Percentiles rank a stretch among this genome's conserved stretches.
Conservation (phyloP, 108 stramenopile genomes). For the Cylindrotheca fusiformis region DNA sequence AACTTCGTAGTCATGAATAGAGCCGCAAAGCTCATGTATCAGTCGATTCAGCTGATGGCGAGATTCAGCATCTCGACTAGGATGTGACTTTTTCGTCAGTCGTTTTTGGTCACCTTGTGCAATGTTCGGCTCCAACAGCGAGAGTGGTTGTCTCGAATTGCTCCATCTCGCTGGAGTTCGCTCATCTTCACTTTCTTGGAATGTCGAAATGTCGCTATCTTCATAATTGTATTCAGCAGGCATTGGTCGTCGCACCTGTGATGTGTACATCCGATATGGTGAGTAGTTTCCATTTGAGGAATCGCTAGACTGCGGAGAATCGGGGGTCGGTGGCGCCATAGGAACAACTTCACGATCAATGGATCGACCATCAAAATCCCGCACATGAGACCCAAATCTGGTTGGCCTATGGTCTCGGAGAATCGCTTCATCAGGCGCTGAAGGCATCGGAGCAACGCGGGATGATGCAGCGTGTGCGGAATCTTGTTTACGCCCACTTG, state of each 20-base stretch:
- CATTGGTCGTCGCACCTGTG: not conserved
- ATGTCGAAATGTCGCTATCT: not conserved
- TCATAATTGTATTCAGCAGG: not conserved
- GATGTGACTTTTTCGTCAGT: not conserved
- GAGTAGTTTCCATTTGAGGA: not conserved
- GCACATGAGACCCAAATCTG: not conserved
- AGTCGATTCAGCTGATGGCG: constrained; percentile 11
- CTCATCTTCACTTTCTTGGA: not conserved
- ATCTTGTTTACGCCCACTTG: not conserved
- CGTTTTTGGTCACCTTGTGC: not conserved
- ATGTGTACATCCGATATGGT: not conserved
- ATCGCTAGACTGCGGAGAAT: not conserved
- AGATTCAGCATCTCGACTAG: not conserved
- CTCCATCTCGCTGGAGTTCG: not conserved
- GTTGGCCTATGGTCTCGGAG: not conserved
- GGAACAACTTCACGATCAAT: too few species aligned
- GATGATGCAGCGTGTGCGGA: not conserved
- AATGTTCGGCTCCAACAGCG: not conserved
- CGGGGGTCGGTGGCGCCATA: not conserved
- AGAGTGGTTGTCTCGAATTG: not conserved
- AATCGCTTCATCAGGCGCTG: not conserved
- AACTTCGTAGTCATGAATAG: constrained; percentile 34
- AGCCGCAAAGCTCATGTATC: constrained; percentile 29
- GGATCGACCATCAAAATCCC: not conserved
- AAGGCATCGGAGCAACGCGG: not conserved